Percentiles rank a stretch among this genome's conserved stretches.
These are phyloP conservation scores for Lasiosphaeria miniovina DNA, from an alignment of 495 filamentous ascomycete species.

Conservation along the genomic window DNA sequence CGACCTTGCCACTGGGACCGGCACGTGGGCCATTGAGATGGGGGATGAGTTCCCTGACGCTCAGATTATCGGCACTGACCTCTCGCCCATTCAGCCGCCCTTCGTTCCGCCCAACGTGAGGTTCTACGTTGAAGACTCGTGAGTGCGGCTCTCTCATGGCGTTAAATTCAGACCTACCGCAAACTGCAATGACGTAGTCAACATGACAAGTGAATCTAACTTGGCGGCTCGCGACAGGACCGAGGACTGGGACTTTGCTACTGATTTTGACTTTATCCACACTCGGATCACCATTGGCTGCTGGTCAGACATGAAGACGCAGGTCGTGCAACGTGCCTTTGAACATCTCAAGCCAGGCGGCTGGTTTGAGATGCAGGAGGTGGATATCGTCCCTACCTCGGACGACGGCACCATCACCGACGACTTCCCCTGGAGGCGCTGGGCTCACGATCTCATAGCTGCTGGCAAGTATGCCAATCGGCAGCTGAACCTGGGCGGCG, in stretches of 20 bases:
- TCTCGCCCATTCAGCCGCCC: constrained; percentile 44
- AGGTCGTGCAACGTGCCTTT: constrained; percentile 39
- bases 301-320: constrained; percentile 41
- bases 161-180: background rate
- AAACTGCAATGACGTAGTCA: background rate
- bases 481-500: constrained; percentile 45
- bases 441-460: constrained; percentile 48
- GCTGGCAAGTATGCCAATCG: constrained; percentile 50
- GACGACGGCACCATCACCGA: constrained; percentile 58
- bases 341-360: constrained; percentile 60
- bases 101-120: constrained; percentile 42
- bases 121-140: constrained; percentile 50
- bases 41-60: constrained; percentile 45
- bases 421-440: constrained; percentile 46
- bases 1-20: constrained; percentile 68
- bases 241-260: constrained; percentile 24
- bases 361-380: constrained; percentile 63
- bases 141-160: constrained; percentile 1
- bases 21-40: constrained; percentile 48
- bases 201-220: background rate
- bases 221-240: constrained; percentile 8
- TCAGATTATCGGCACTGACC: constrained; percentile 38
- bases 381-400: constrained; percentile 53
- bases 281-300: constrained; percentile 45
- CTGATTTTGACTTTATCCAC: constrained; percentile 49